Evolutionary conservation across 1,284 basidiomycete species (phyloP).

Genomic region (Kwoniella shivajii): DNA sequence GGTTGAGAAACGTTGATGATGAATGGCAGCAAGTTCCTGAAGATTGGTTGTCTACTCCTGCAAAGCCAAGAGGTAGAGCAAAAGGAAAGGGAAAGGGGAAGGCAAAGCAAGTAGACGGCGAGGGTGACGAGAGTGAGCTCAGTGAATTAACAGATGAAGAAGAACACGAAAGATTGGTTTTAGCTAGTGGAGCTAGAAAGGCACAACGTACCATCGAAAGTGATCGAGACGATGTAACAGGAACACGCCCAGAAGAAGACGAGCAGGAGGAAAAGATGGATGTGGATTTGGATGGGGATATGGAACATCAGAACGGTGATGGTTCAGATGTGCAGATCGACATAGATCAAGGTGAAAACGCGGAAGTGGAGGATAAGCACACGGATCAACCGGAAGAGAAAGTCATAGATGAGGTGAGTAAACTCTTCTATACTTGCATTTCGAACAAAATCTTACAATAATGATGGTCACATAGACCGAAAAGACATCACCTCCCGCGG

Average conservation of each 20-base stretch:
- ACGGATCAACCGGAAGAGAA: background rate
- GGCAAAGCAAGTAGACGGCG: constrained; percentile 23
- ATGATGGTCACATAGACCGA: background rate
- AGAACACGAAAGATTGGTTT: constrained; percentile 29
- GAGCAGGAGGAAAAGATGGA: constrained; percentile 14
- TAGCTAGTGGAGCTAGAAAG: constrained; percentile 13
- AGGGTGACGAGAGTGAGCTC: constrained; percentile 49
- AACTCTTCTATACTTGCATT: too few relatives aligned
- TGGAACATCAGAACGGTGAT: constrained; percentile 1
- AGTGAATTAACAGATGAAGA: constrained; percentile 52
- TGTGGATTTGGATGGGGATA: constrained; percentile 7
- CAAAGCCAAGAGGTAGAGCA: constrained; percentile 13
- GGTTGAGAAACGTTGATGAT: constrained; percentile 40
- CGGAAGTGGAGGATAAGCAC: constrained; percentile 11
- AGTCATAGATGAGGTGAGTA: too few relatives aligned
- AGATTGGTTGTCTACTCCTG: constrained; percentile 42
- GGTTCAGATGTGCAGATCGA: background rate
- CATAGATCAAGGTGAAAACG: constrained; percentile 6
- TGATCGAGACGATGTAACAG: background rate
- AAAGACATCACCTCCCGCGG: background rate
- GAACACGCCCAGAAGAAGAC: background rate
- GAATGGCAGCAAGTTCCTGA: constrained; percentile 54
- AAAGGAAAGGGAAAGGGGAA: constrained; percentile 16
- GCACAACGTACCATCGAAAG: background rate
- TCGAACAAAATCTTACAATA: too few relatives aligned